phyloP scores from a whole-genome alignment of 1,139 yeast genomes.

The Pichia sp. region DNA sequence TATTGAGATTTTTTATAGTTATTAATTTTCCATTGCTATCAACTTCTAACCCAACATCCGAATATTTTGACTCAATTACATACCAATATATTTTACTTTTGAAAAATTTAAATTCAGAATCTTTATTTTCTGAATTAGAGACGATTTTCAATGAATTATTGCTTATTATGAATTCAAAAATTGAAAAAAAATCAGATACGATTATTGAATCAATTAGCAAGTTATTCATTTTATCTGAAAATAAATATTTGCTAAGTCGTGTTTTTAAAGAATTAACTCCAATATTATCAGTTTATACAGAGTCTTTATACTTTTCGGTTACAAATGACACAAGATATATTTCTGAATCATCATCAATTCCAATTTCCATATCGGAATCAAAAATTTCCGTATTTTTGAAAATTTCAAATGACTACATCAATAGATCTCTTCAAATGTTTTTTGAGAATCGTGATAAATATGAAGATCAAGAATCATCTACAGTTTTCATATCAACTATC shows the following conservation, averaged over 20 bases:
- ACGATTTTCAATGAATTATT: constrained; percentile 21
- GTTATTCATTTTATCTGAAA: constrained; percentile 5
- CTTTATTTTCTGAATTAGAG: constrained; percentile 18
- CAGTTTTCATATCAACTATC: neutral
- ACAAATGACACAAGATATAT: constrained; percentile 1
- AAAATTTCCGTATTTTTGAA: constrained; percentile 6
- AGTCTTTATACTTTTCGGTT: neutral
- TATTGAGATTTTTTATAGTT: constrained; percentile 7
- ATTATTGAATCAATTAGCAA: constrained; percentile 11
- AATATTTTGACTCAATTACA: constrained; percentile 20
- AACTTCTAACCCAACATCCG: constrained; percentile 1
- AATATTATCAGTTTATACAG: neutral
- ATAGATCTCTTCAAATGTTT: constrained; percentile 1
- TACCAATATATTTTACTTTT: constrained; percentile 20
- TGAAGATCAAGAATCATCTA: neutral
- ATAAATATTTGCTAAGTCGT: neutral
- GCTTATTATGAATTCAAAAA: constrained; percentile 15
- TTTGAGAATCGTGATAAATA: neutral
- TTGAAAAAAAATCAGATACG: neutral
- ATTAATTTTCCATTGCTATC: constrained; percentile 13
- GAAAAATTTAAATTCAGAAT: constrained; percentile 15
- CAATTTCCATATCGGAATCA: neutral
- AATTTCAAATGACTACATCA: constrained; percentile 4
- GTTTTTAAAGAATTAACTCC: neutral
- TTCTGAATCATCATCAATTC: neutral